Conservation (phyloP, 345 rosid genomes). For the Pugionium dolabratum region DNA sequence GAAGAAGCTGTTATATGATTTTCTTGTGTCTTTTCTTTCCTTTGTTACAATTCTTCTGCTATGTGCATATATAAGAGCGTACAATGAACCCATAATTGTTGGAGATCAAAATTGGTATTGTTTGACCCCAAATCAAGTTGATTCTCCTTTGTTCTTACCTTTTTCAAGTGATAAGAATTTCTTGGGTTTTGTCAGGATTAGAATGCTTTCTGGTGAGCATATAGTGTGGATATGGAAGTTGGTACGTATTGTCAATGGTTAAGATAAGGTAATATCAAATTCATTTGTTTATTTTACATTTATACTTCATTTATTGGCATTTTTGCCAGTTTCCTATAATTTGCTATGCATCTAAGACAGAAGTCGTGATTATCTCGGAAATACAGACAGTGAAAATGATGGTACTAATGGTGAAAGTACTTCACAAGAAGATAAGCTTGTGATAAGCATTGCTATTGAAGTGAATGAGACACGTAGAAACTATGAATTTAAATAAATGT, state of each 20-base stretch:
- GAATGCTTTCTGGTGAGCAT: constrained; percentile 29
- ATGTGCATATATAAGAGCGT: background rate
- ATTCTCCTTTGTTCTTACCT: background rate
- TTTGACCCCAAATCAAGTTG: constrained; percentile 2
- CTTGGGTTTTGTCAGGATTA: constrained; percentile 35
- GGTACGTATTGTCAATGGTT: constrained; percentile 33
- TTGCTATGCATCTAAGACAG: background rate
- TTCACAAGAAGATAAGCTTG: constrained; percentile 40
- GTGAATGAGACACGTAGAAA: constrained; percentile 39
- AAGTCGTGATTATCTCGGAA: too few species aligned
- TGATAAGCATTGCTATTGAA: constrained; percentile 36
- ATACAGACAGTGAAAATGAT: too few species aligned
- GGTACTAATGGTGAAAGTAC: constrained; percentile 26
- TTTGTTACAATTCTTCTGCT: constrained; percentile 7
- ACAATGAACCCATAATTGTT: constrained; percentile 18
- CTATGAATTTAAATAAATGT: constrained; percentile 30
- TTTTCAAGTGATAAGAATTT: constrained; percentile 7
- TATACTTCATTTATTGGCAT: constrained; percentile 32
- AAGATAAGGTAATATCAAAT: constrained; percentile 50
- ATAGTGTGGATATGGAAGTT: constrained; percentile 52
- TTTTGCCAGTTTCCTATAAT: constrained; percentile 22
- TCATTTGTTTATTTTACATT: background rate
- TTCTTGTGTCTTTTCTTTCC: constrained; percentile 27
- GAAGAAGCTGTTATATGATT: background rate
- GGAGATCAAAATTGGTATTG: constrained; percentile 14